Conservation (phyloP, 2,329 filamentous ascomycete genomes). For the Trichoderma citrinoviride region DNA sequence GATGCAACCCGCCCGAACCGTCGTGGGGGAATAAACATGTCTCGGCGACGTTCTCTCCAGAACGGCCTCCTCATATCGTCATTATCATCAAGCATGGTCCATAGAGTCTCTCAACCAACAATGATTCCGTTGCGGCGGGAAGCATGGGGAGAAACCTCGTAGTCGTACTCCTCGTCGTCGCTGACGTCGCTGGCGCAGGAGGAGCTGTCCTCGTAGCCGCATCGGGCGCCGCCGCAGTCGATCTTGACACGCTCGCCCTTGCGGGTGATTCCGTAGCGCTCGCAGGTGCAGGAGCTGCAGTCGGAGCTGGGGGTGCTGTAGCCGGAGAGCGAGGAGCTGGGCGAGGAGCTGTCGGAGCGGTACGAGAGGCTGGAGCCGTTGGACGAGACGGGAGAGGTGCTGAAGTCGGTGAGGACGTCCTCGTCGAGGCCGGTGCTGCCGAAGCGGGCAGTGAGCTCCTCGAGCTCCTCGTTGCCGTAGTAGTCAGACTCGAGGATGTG, state of each 20-base stretch:
- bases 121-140: constrained; percentile 64
- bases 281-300: constrained; percentile 81
- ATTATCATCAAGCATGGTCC: neutral
- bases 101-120: constrained; percentile 43
- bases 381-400: constrained; percentile 61
- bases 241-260: constrained; percentile 91
- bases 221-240: constrained; percentile 87
- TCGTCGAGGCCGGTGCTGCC: constrained; percentile 57
- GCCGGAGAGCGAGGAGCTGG: constrained; percentile 70
- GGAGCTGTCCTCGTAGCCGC: constrained; percentile 70
- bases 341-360: constrained; percentile 71
- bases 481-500: constrained; percentile 83
- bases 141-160: constrained; percentile 44
- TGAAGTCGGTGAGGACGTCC: constrained; percentile 55
- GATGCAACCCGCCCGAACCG: constrained; percentile 28
- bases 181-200: constrained; percentile 61
- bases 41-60: constrained; percentile 31
- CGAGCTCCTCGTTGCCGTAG: constrained; percentile 67
- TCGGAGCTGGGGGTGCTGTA: constrained; percentile 78
- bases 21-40: constrained; percentile 38
- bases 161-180: constrained; percentile 57
- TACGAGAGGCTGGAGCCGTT: constrained; percentile 68
- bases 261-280: constrained; percentile 95
- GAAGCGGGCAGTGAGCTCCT: constrained; percentile 77
- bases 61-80: constrained; percentile 22